Evolutionary conservation across 2,329 filamentous ascomycete genomes (phyloP), one percentile per base, ranked within the genome.

Genomic region (Cercospora sp.): DNA sequence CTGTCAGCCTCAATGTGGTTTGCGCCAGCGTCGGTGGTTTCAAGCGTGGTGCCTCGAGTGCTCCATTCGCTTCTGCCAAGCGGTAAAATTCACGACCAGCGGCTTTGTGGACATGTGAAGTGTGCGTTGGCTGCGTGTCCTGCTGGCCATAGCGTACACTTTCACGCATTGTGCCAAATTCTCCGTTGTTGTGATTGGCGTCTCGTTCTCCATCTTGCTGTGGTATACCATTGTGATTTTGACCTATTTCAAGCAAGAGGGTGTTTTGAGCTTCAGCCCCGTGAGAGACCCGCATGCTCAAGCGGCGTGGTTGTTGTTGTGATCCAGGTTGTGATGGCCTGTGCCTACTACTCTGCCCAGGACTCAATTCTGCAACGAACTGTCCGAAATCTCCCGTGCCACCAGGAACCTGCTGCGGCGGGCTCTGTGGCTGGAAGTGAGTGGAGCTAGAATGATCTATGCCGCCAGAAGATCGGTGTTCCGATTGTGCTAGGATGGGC

Each of bases 81-180:
- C 33, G 61, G 60, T 64, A 68, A 5, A 64, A 61, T 39, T 48
- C 66, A 48, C 33, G 51, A 30, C 39, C 55, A 28, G 62, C 67
- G 10, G 65, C 51, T 10, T 67, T 69, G 60, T 72, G 72, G 9
- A 72, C 60, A 36, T 74, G 71, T 3, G 63, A 42, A 5, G 71
- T 71, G 68, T 73, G 73, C 63, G 72, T 73, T 10, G 72, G 69
- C 53, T 65, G 67, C 64, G 65, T 51, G 16, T 70, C 68, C 8
- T 60, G 48, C 48, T 73, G 69, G 28, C 67, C 71, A 10, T 67
- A 70, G 3, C 69, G 65, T 18, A 73, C 64, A 59, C 70, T 64
- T 63, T 73, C 69, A 68, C 71, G 72, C 16, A 70, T 64, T 64
- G 69, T 69, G 18, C 64, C 67, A 64, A 67, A 60, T 26, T 60